Evolutionary conservation across 805 yeast species (phyloP).

Genomic region (Blastobotrys peoriensis): DNA sequence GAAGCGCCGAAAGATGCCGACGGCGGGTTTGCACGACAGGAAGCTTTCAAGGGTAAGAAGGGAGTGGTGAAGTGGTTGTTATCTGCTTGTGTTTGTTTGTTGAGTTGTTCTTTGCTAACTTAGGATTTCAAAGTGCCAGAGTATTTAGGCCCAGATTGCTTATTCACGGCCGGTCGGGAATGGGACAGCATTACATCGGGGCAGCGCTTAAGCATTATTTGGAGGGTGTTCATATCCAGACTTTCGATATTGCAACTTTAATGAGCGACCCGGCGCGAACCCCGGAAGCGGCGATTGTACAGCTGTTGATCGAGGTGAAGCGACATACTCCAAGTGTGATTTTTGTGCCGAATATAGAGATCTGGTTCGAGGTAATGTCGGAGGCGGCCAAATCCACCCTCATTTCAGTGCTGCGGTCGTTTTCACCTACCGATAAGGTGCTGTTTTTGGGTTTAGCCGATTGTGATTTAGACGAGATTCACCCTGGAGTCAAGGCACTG

Average conservation of each 20-base stretch:
- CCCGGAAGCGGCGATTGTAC: constrained; percentile 78
- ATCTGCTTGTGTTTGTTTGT: not conserved
- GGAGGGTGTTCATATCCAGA: constrained; percentile 87
- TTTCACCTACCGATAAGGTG: constrained; percentile 67
- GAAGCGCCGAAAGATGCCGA: constrained; percentile 49
- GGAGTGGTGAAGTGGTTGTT: not conserved
- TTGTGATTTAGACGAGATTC: constrained; percentile 35
- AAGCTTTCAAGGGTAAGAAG: constrained; percentile 38
- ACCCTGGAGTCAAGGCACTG: constrained; percentile 42
- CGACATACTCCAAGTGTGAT: constrained; percentile 85
- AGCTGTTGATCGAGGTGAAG: constrained; percentile 77
- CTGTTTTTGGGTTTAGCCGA: constrained; percentile 71
- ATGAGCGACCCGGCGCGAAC: constrained; percentile 74
- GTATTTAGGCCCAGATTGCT: constrained; percentile 77
- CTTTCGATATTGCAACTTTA: constrained; percentile 71
- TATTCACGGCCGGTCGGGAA: constrained; percentile 66
- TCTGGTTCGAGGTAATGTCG: constrained; percentile 65
- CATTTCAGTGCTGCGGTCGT: constrained; percentile 57
- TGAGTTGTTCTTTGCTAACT: not conserved
- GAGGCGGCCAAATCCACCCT: constrained; percentile 68
- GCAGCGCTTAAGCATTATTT: constrained; percentile 73
- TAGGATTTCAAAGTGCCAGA: constrained; percentile 46
- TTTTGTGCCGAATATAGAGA: constrained; percentile 74
- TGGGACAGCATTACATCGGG: constrained; percentile 82
- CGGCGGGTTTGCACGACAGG: constrained; percentile 65